Evolutionary conservation across 2,329 filamentous ascomycete genomes (phyloP).

Genomic region (Aciculosporium take): DNA sequence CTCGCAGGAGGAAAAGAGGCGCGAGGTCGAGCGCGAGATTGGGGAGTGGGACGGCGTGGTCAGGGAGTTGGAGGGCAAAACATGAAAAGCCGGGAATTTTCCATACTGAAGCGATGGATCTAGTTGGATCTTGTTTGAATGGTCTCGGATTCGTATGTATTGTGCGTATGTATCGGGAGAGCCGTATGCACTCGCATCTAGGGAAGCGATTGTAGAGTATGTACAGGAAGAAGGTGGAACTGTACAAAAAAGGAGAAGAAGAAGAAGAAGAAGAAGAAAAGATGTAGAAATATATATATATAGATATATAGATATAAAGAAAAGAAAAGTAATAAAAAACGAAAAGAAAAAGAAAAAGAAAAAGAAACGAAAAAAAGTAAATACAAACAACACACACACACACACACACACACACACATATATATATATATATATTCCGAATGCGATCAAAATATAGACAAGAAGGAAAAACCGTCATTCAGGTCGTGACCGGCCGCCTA

Average conservation of each 20-base stretch:
- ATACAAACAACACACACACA: no score
- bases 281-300: not conserved
- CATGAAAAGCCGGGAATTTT: no score
- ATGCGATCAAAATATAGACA: conserved; percentile 3
- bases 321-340: not conserved
- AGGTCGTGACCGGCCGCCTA: no score
- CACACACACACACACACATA: no score
- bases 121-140: no score
- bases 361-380: not conserved
- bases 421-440: no score
- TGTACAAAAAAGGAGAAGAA: not conserved
- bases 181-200: conserved; percentile 3
- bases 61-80: conserved; percentile 5
- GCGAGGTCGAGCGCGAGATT: conserved; percentile 9
- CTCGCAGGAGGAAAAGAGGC: conserved; percentile 16
- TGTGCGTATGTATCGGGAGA: not conserved
- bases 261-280: not conserved
- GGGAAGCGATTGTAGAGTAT: conserved; percentile 7
- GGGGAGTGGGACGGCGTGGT: conserved; percentile 4
- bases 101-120: no score
- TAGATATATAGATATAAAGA: no score
- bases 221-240: conserved; percentile 6
- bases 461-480: not conserved
- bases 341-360: not conserved
- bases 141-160: no score